Conservation (phyloP, 768 basidiomycete genomes). For the Agaricus subrufescens region DNA sequence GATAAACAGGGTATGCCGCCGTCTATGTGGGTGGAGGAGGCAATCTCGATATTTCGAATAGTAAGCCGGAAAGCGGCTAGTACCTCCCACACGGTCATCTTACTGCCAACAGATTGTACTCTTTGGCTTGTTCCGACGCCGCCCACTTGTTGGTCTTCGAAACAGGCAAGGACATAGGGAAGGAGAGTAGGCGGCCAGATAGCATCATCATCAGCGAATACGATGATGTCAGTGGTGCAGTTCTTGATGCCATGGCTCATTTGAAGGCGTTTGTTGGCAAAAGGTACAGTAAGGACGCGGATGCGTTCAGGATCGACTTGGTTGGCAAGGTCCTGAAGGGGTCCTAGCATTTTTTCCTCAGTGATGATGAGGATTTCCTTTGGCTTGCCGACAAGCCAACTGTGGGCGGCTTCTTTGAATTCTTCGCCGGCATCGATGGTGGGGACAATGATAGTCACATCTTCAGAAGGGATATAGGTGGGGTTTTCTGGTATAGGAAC, state of each 20-base stretch:
- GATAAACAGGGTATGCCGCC: conserved; percentile 90
- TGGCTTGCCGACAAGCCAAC: conserved; percentile 89
- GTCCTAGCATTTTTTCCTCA: conserved; percentile 88
- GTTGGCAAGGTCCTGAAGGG: conserved; percentile 85
- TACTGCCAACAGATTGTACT: conserved; percentile 71
- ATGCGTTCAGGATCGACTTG: conserved; percentile 82
- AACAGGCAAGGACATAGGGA: conserved; percentile 86
- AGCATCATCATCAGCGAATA: conserved; percentile 93
- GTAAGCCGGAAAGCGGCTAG: conserved; percentile 89
- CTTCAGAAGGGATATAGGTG: conserved; percentile 84
- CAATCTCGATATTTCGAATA: conserved; percentile 92
- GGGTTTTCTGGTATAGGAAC: conserved; percentile 87
- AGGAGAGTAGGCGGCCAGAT: conserved; percentile 92
- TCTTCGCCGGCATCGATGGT: conserved; percentile 96
- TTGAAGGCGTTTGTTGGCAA: conserved; percentile 90
- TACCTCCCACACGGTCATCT: conserved; percentile 93
- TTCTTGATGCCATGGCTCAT: conserved; percentile 93
- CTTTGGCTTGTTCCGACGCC: conserved; percentile 91
- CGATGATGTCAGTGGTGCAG: conserved; percentile 88
- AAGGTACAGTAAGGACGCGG: conserved; percentile 85
- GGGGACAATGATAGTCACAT: conserved; percentile 95
- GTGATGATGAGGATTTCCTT: conserved; percentile 71
- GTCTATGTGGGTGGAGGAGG: conserved; percentile 87
- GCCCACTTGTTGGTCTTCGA: conserved; percentile 91
- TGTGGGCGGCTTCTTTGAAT: conserved; percentile 89